Evolutionary conservation across 352 stramenopile genomes (phyloP).

Genomic region (Globisporangium abappressorium): DNA sequence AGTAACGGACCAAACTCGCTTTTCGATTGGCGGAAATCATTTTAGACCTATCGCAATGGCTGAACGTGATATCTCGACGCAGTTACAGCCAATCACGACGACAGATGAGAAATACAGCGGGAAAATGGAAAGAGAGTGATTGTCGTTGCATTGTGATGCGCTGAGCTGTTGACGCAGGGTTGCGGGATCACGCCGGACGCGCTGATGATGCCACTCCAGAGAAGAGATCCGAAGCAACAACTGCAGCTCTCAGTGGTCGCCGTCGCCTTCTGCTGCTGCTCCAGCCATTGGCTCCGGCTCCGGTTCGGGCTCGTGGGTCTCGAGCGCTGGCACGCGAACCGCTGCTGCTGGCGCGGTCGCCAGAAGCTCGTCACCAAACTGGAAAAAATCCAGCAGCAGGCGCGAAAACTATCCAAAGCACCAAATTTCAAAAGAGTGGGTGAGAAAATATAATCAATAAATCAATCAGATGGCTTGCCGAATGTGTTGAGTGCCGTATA

Average conservation of each 20-base stretch:
- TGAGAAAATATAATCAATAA: background rate
- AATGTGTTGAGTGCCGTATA: too few relatives aligned
- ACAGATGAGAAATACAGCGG: background rate
- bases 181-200: background rate
- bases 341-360: background rate
- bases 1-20: background rate
- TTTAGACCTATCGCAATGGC: background rate
- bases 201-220: background rate
- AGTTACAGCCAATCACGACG: background rate
- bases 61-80: background rate
- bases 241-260: background rate
- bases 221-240: too few relatives aligned
- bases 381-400: conserved; percentile 11
- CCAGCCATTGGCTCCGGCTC: background rate
- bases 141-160: conserved; percentile 2
- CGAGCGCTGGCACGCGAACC: background rate
- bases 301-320: background rate
- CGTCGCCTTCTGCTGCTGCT: background rate
- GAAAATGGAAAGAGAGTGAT: background rate
- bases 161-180: background rate
- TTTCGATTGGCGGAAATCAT: background rate
- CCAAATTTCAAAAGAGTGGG: conserved; percentile 3
- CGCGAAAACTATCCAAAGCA: conserved; percentile 13
- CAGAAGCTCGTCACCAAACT: conserved; percentile 11
- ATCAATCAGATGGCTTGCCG: background rate